Evolutionary conservation across 306 rosid species (phyloP), one percentile per base, ranked within the genome.

Genomic region (Vicia faba): DNA sequence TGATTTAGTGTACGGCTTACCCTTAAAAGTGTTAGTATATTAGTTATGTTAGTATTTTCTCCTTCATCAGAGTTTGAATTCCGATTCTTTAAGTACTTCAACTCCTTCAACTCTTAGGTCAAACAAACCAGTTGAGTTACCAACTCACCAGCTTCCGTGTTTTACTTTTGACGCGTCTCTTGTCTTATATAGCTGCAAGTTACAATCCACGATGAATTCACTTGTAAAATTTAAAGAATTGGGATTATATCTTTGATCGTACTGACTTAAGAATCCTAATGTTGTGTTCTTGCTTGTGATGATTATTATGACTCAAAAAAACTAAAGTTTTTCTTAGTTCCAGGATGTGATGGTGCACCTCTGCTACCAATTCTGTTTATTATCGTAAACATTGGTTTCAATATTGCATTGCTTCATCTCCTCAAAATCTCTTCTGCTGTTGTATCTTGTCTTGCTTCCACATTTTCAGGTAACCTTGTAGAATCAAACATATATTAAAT

Each of bases 361-460:
- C 18, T 73, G 19, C 77, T 81, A 16, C 85, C 85, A 26, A n/a
- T 81, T 62, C n/a, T 81, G 68, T 81, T 76, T 15, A 69, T 81
- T 50, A 64, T 77, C 19, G 85, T 65, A 41, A 81, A 81, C 82
- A 81, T 81, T n/a, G 82, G 85, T 65, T 70, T 71, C 78, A 91
- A 89, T 78, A 78, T 91, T 65, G 82, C 97, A 31, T 70, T 91
- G 86, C 89, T 89, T 65, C 91, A 88, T 77, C 97, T 91, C 68
- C 87, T 87, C 50, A 87, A 89, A 84, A 89, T 91, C 75, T 91
- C 96, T 54, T 91, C 97, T 4, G 97, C 95, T 26, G 95, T 91
- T 77, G 85, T 89, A 75, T 89, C 96, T 71, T 80, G 81, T 70
- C 96, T 91, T 43, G 96, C 97, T 65, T 85, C 96, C 38, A 91